Conservation (phyloP, 148 eudicot genomes). For the Dianthus caryophyllus region DNA sequence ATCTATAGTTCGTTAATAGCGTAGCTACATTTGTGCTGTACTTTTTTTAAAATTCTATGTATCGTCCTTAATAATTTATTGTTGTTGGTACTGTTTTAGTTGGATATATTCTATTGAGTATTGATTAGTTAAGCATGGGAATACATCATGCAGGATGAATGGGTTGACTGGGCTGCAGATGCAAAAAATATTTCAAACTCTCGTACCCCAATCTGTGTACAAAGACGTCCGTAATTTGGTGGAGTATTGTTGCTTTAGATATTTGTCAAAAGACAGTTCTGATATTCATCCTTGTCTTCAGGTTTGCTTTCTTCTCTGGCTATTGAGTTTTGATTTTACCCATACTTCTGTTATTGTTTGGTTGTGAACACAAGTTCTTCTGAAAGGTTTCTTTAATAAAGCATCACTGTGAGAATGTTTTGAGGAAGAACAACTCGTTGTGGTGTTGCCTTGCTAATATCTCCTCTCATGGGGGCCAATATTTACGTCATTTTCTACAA, state of each 20-base stretch:
- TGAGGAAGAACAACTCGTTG: no score
- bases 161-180: constrained; percentile 79
- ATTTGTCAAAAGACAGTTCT: constrained; percentile 75
- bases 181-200: constrained; percentile 76
- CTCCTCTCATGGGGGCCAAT: background rate
- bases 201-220: constrained; percentile 59
- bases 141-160: constrained; percentile 69
- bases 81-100: constrained; percentile 6
- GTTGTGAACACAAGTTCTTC: background rate
- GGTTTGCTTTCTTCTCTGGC: constrained; percentile 36
- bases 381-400: background rate
- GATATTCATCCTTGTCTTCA: constrained; percentile 75
- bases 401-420: background rate
- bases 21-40: background rate
- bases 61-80: background rate
- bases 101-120: background rate
- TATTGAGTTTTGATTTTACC: background rate
- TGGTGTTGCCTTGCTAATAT: background rate
- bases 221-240: constrained; percentile 73
- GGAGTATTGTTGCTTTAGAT: constrained; percentile 92
- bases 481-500: background rate
- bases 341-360: constrained; percentile 1
- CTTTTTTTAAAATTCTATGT: background rate
- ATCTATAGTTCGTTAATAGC: background rate
- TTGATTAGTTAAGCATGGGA: constrained; percentile 15